These are phyloP conservation scores for Miscanthus lutarioriparius DNA, from an alignment of 176 grass and related monocot species.

Conservation along the genomic window DNA sequence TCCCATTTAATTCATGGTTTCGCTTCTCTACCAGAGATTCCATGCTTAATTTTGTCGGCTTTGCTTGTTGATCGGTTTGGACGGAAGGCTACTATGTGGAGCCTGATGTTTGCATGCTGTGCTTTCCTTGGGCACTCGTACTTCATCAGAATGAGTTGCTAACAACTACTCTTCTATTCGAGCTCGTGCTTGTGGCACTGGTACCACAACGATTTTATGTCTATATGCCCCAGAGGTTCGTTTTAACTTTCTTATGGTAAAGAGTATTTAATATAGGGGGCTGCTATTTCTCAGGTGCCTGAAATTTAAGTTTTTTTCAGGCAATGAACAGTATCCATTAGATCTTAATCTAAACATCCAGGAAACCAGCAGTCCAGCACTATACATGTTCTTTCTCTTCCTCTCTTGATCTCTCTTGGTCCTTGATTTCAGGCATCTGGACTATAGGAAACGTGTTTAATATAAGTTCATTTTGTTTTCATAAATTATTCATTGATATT, in stretches of 20 bases:
- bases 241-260: neutral
- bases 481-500: neutral
- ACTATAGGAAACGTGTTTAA: too few relatives aligned
- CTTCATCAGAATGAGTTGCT: conserved; percentile 56
- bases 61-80: conserved; percentile 64
- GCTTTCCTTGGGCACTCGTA: conserved; percentile 55
- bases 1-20: neutral
- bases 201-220: conserved; percentile 51
- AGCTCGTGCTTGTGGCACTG: conserved; percentile 60
- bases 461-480: neutral
- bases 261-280: neutral
- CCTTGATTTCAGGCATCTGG: too few relatives aligned
- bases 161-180: conserved; percentile 67
- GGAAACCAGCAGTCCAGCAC: too few relatives aligned
- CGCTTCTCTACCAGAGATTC: conserved; percentile 49
- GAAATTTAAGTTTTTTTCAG: too few relatives aligned
- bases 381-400: too few relatives aligned
- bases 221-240: conserved; percentile 77
- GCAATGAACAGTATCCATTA: too few relatives aligned
- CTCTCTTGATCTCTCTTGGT: too few relatives aligned
- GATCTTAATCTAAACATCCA: too few relatives aligned
- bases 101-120: conserved; percentile 61
- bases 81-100: conserved; percentile 60
- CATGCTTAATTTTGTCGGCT: conserved; percentile 62
- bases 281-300: too few relatives aligned